Percentiles rank a stretch among this genome's conserved stretches.
Evolutionary conservation across 2,329 filamentous ascomycete species (phyloP).

Genomic region (Diaporthe sp.): DNA sequence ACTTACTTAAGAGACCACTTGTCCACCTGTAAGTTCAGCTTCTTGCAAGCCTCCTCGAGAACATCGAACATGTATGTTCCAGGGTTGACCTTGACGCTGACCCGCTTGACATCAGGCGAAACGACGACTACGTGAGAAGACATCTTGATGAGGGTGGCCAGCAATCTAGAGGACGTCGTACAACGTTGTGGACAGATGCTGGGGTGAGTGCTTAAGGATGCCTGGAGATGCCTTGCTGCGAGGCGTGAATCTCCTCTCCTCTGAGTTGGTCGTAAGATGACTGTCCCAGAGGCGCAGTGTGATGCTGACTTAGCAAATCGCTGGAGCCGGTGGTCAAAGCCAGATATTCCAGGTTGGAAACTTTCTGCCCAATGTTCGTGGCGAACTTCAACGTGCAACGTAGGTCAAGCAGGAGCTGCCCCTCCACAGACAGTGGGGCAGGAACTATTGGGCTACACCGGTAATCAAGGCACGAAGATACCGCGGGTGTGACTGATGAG

Average conservation of each 20-base stretch:
- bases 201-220: neutral
- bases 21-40: constrained; percentile 79
- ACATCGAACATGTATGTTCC: constrained; percentile 87
- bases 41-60: constrained; percentile 87
- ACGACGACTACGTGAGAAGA: constrained; percentile 91
- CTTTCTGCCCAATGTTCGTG: neutral
- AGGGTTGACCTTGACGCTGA: constrained; percentile 86
- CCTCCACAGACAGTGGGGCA: constrained; percentile 12
- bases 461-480: neutral
- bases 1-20: constrained; percentile 85
- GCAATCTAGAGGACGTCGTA: constrained; percentile 22
- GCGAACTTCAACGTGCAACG: constrained; percentile 14
- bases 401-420: constrained; percentile 15
- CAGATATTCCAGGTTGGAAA: neutral
- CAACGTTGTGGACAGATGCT: neutral
- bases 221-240: neutral
- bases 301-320: no score
- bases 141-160: constrained; percentile 67
- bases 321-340: neutral
- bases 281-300: neutral
- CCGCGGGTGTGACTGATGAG: neutral
- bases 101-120: constrained; percentile 81
- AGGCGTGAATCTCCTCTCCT: neutral
- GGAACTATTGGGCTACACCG: neutral
- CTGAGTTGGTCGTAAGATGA: neutral